Evolutionary conservation across 2,329 filamentous ascomycete species (phyloP), one percentile per base, ranked within the genome.

Genomic region (Neonectria punicea): DNA sequence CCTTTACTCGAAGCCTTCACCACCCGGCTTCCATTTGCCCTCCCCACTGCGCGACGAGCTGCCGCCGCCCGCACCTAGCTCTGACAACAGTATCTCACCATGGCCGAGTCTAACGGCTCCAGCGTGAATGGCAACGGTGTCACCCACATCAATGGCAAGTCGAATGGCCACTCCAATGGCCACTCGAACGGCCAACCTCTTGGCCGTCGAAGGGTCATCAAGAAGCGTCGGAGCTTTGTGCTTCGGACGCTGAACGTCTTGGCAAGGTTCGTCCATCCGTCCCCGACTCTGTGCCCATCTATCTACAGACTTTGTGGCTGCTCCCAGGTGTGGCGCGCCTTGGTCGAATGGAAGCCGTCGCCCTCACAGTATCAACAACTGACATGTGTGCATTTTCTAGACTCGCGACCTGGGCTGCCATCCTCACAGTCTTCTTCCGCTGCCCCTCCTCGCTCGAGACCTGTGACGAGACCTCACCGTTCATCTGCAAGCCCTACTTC

Each of bases 401-500:
- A 74, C 79, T 98, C 49, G 79, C 90, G 63, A 91, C 93, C 20
- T 99, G 95, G 95, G 97, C 96, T 78, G 86, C 90, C 39, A 89
- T 98, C 69, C 79, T 94, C 66, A 96, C 92, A 25, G 82, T 96
- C 60, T 80, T 95, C 64, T 92, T 99, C 78, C 89, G 91, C 66
- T 99, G 95, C 78, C 95, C 95, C 13, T 83, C 89, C 3, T 88
- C 87, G 9, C 80, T 90, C 65, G 86, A 90, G 30, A 85, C 88
- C 28, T 87, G 96, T 74, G 87, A 88, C 73, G 87, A 91, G 28
- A 81, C 85, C 32, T 92, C 93, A 1, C 92, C 94, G 1, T 86
- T 83, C 68, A 87, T 98, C 67, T 99, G 96, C 86, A 90, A 90
- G 75, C 90, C 92, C 10, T 98, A 98, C 85, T 86, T 91, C 82